phyloP scores from a whole-genome alignment of 768 basidiomycete genomes.

The Mycena filopes region DNA sequence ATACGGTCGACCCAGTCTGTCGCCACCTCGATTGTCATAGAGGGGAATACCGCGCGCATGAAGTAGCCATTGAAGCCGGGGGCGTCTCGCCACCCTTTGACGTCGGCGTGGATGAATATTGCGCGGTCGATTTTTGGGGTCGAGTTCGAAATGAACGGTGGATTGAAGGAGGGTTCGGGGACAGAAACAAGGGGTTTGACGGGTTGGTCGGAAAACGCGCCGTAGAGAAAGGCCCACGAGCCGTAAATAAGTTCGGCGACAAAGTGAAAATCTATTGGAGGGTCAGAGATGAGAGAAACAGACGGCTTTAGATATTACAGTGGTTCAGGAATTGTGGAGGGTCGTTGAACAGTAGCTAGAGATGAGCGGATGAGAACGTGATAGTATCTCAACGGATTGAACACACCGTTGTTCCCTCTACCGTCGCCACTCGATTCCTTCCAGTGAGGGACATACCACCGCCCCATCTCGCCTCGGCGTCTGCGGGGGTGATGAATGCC shows the following conservation, averaged over 20 bases:
- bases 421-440: slow-evolving; percentile 56
- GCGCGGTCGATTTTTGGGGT: slow-evolving; percentile 55
- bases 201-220: slow-evolving; percentile 41
- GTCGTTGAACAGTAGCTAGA: slow-evolving; percentile 54
- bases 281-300: slow-evolving; percentile 37
- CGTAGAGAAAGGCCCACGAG: slow-evolving; percentile 63
- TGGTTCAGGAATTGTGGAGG: slow-evolving; percentile 51
- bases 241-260: slow-evolving; percentile 69
- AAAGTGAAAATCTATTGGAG: slow-evolving; percentile 70
- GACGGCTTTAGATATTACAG: slow-evolving; percentile 2
- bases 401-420: slow-evolving; percentile 65
- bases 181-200: slow-evolving; percentile 5
- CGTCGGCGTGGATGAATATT: slow-evolving; percentile 63
- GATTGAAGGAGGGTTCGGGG: slow-evolving; percentile 26
- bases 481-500: slow-evolving; percentile 55
- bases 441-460: slow-evolving; percentile 34
- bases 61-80: slow-evolving; percentile 68
- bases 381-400: not conserved
- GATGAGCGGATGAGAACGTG: not conserved
- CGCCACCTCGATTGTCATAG: slow-evolving; percentile 58
- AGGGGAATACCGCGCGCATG: slow-evolving; percentile 65
- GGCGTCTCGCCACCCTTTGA: slow-evolving; percentile 57
- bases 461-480: slow-evolving; percentile 63
- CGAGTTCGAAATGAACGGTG: slow-evolving; percentile 24
- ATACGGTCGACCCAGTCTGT: slow-evolving; percentile 68